phyloP scores from a whole-genome alignment of 225 moss, liverwort and hornwort genomes.

The Straminergon stramineum region DNA sequence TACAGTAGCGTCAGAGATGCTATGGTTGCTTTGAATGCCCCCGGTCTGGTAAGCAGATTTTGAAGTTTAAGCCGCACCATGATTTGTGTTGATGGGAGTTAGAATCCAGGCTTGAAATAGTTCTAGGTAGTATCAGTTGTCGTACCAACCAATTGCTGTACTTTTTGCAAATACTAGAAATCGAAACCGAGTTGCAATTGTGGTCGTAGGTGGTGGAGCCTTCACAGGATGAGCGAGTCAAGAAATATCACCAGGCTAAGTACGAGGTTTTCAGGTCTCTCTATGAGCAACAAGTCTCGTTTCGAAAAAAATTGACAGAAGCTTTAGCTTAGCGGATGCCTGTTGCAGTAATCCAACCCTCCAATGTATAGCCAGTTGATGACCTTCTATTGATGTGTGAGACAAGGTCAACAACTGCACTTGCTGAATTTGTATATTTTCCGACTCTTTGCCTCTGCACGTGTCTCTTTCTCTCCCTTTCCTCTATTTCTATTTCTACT shows the following conservation, averaged over 20 bases:
- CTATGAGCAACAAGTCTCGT: constrained; percentile 65
- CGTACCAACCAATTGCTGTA: not conserved
- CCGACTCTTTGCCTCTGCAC: not conserved
- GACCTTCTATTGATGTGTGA: not conserved
- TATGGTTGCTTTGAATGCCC: constrained; percentile 83
- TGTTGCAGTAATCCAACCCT: not conserved
- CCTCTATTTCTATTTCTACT: not conserved
- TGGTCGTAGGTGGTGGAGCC: constrained; percentile 74
- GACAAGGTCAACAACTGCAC: constrained; percentile 3
- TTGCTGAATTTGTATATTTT: constrained; percentile 1
- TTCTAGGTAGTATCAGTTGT: not conserved
- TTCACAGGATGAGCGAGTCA: constrained; percentile 47
- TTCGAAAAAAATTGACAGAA: constrained; percentile 44
- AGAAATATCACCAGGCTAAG: constrained; percentile 93
- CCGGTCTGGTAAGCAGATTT: constrained; percentile 59
- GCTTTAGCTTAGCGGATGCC: constrained; percentile 25
- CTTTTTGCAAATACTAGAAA: not conserved
- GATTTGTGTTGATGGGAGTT: not conserved
- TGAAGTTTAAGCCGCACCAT: not conserved
- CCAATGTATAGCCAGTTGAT: not conserved
- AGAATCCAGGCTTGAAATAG: not conserved
- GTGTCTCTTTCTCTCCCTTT: not conserved
- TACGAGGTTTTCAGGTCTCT: constrained; percentile 75
- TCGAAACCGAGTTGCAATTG: not conserved
- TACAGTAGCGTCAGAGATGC: constrained; percentile 63